Base-by-base conservation (phyloP, 345 rosid species). In the Fremontodendron californicum region DNA sequence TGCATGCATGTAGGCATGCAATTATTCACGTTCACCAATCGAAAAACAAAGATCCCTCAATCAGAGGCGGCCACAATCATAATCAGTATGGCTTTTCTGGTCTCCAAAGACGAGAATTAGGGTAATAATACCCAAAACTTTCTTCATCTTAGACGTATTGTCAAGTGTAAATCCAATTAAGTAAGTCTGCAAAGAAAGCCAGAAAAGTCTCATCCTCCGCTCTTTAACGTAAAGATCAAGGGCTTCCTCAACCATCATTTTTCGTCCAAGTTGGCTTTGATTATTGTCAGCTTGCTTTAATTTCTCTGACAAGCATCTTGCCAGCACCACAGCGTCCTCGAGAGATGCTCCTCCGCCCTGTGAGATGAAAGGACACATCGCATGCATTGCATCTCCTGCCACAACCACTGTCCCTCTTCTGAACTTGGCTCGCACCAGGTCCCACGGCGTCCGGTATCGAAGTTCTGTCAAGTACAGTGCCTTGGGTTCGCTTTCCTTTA, bases 101-200 rank as follows among this genome's bases (percentile, higher is more conserved):
- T 84, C 81, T 37, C 80, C 74, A 46, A 88, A 88, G 35, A 90
- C 46, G 33, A 77, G 13, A 42, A 75, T 46, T 55, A 81, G 33
- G 60, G 76, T 39, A 37, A 78, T 29, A 27, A 80, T 25, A 9
- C 79, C 13, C 64, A 80, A 39, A 0, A 78, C 10, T 71, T 81
- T 88, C 8, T 9, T 58, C 11, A 79, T n/a, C 71, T 62, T 48
- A 0, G 84, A 82, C 5, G 82, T 54, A 60, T 86, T 73, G 42
- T 76, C 80, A 0, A 81, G 43, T 2, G 77, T 39, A 0, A 31
- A 19, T 8, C 91, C 93, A 0, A 74, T 77, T 27, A 90, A 84
- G 76, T 78, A 88, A 7, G 87, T 86, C 27, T 86, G 82, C 55
- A 84, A 66, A n/a, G 88, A 84, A 19, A 90, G 77, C 75, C 82